A percentile compares a stretch with the other conserved stretches of the same genome.
Conservation (phyloP, 139 green algal genomes). For the Picochlorum sp. region DNA sequence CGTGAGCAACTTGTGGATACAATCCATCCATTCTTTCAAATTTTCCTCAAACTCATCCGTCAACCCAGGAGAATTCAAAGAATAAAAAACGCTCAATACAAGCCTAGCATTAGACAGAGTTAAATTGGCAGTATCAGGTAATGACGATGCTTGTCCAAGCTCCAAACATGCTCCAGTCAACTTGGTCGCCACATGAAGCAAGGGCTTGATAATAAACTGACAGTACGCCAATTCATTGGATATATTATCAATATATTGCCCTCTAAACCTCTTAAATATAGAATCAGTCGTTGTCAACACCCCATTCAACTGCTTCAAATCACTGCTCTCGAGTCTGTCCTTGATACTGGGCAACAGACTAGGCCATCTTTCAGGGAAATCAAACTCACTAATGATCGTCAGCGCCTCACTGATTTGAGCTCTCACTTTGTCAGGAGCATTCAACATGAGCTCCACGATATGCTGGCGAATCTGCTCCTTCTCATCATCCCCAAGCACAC, state of each 20-base stretch:
- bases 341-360: slow-evolving; percentile 85
- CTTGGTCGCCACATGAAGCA: slow-evolving; percentile 36
- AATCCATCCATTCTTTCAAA: slow-evolving; percentile 83
- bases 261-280: slow-evolving; percentile 91
- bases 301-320: slow-evolving; percentile 59
- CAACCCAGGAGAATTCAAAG: slow-evolving; percentile 83
- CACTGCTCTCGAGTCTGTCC: slow-evolving; percentile 43
- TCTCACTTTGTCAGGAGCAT: slow-evolving; percentile 54
- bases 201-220: slow-evolving; percentile 65
- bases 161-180: slow-evolving; percentile 4
- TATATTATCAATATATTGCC: slow-evolving; percentile 56
- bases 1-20: slow-evolving; percentile 69
- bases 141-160: background rate
- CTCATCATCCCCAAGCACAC: slow-evolving; percentile 6
- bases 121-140: slow-evolving; percentile 11
- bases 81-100: slow-evolving; percentile 82
- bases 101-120: slow-evolving; percentile 61
- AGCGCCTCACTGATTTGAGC: slow-evolving; percentile 88
- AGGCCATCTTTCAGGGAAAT: slow-evolving; percentile 87
- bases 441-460: slow-evolving; percentile 87
- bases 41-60: slow-evolving; percentile 85
- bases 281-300: slow-evolving; percentile 86
- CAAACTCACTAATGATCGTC: slow-evolving; percentile 75
- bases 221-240: slow-evolving; percentile 63
- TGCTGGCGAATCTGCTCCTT: slow-evolving; percentile 73